Percentiles rank a stretch among this genome's conserved stretches.
Conservation (phyloP, 2,329 filamentous ascomycete genomes). For the Calonectria honghensis region DNA sequence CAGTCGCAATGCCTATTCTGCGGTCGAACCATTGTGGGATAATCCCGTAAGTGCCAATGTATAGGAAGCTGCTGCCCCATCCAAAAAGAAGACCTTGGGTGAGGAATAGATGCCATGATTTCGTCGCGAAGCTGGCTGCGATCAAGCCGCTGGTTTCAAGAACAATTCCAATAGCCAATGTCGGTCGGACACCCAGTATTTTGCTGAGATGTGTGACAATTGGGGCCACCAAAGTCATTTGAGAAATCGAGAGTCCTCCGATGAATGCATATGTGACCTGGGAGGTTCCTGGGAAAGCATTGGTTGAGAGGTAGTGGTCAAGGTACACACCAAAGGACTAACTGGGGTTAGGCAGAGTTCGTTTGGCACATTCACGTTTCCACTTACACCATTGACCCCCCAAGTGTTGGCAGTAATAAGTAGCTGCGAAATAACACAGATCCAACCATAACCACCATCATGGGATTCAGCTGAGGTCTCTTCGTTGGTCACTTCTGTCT, state of each 20-base stretch:
- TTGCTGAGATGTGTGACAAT: not conserved
- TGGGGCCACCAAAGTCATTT: not conserved
- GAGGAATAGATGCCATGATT: slow-evolving; percentile 77
- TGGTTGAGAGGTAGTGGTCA: slow-evolving; percentile 19
- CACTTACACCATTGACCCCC: slow-evolving; percentile 6
- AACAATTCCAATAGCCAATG: slow-evolving; percentile 71
- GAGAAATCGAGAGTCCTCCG: not conserved
- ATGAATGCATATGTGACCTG: not conserved
- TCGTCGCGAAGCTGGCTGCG: slow-evolving; percentile 69
- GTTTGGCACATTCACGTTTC: too few relatives aligned
- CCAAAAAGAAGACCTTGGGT: slow-evolving; percentile 76
- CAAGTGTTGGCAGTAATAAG: slow-evolving; percentile 10
- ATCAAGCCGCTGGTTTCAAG: slow-evolving; percentile 72
- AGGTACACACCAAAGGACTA: slow-evolving; percentile 17
- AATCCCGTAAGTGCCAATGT: slow-evolving; percentile 73
- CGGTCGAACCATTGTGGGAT: slow-evolving; percentile 76
- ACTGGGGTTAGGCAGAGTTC: not conserved
- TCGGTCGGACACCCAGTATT: slow-evolving; percentile 54
- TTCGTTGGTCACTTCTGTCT: not conserved
- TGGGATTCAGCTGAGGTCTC: not conserved
- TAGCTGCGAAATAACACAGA: slow-evolving; percentile 3
- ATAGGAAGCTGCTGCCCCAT: slow-evolving; percentile 76
- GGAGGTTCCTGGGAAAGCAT: not conserved
- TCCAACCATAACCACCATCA: slow-evolving; percentile 22
- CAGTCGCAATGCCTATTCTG: slow-evolving; percentile 4